Evolutionary conservation across 2,329 filamentous ascomycete genomes (phyloP).

Genomic region (Aspergillus fructus): DNA sequence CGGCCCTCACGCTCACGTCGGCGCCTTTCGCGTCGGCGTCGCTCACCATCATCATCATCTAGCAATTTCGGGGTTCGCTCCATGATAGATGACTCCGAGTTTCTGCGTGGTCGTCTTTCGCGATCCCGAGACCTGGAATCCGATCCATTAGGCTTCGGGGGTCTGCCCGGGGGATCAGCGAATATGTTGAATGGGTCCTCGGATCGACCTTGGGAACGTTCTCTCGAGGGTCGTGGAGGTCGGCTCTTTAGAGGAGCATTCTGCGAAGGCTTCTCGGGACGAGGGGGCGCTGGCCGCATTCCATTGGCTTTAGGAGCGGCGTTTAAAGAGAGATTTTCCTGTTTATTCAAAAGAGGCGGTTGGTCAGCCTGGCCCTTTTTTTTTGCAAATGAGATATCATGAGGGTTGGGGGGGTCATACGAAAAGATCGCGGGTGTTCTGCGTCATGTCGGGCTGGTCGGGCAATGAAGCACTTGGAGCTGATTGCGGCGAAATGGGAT

Average conservation of each 20-base stretch:
- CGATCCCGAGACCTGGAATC: conserved; percentile 33
- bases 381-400: background rate
- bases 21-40: conserved; percentile 50
- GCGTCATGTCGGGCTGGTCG: conserved; percentile 40
- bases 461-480: conserved; percentile 30
- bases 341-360: background rate
- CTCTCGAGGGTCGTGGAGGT: conserved; percentile 22
- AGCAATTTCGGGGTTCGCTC: conserved; percentile 50
- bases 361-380: conserved; percentile 4
- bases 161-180: conserved; percentile 37
- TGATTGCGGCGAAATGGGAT: conserved; percentile 38
- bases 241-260: conserved; percentile 27
- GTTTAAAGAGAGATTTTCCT: conserved; percentile 43
- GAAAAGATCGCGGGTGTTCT: conserved; percentile 58
- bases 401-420: conserved; percentile 46
- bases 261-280: conserved; percentile 32
- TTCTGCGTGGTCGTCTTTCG: conserved; percentile 52
- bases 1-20: conserved; percentile 51
- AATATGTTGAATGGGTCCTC: conserved; percentile 50
- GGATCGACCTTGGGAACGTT: conserved; percentile 24
- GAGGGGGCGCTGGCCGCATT: conserved; percentile 34
- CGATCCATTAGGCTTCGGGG: conserved; percentile 22
- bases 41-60: conserved; percentile 47
- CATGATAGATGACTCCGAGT: conserved; percentile 64
- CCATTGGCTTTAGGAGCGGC: conserved; percentile 35